Evolutionary conservation across 805 yeast species (phyloP), one percentile per base, ranked within the genome.

Genomic region (Huiozyma sinensis): DNA sequence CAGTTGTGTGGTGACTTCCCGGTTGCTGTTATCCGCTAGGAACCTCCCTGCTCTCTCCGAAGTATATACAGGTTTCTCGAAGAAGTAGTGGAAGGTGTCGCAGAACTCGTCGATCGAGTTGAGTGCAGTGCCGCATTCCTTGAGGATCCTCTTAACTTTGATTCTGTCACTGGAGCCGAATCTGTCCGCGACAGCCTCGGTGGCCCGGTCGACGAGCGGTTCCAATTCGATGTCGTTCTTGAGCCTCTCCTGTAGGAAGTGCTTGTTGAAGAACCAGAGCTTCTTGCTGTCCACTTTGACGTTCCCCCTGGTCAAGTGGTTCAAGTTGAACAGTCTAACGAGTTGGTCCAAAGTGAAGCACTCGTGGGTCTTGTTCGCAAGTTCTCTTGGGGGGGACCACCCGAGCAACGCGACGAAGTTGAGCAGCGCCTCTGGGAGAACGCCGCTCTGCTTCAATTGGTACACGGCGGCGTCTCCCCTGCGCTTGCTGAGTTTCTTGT

Each of bases 361-460:
- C 54, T 81, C 90, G 42, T 70, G 71, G 0, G 63, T 57, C 28
- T 71, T 66, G 29, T 69, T 68, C 2, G 81, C 76, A 7, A 69
- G 61, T 6, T 65, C 66, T 48, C 85, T 69, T 6, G 79, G 76
- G 4, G 96, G 95, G 5, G 95, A 75, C 98, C 98, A 92, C 0
- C 99, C 99, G 61, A 87, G 83, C 46, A 92, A 68, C 0, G 90
- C 95, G 37, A 81, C 82, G 60, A 87, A 92, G 55, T 92, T 92
- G 6, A 85, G 67, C 35, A 92, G 62, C 0, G 98, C 92, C 58
- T 89, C 95, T 0, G 96, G 95, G 5, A 87, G 63, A 11, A 84
- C 71, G 0, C 95, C 95, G 36, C 68, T 68, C 0, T 68, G 64
- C 33, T 67, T 71, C 60, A 83, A 66, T 5, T 74, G 71, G 50